Percentiles rank a stretch among this genome's conserved stretches.
These are phyloP conservation scores for Botrytis cinerea DNA, from an alignment of 2,329 filamentous ascomycete species.

Conservation along the genomic window DNA sequence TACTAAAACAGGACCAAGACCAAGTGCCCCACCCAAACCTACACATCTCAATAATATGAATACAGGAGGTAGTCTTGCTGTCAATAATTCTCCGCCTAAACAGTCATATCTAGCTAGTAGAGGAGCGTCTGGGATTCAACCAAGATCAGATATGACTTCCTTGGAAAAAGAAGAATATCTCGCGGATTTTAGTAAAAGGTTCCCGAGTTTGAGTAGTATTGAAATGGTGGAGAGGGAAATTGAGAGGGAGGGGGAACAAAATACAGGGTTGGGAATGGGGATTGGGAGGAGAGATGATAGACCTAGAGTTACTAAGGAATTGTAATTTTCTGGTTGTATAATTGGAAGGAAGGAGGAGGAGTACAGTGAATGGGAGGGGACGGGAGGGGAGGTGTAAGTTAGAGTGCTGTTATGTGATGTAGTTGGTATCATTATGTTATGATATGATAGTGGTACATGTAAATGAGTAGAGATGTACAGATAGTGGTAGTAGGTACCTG, in stretches of 20 bases:
- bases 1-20: slow-evolving; percentile 46
- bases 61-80: slow-evolving; percentile 43
- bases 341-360: not conserved
- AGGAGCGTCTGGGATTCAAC: slow-evolving; percentile 40
- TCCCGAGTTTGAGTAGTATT: slow-evolving; percentile 79
- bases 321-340: not conserved
- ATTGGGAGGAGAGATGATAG: slow-evolving; percentile 22
- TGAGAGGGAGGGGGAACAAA: slow-evolving; percentile 20
- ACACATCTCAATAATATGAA: slow-evolving; percentile 59
- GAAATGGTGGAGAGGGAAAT: slow-evolving; percentile 56
- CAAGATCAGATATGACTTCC: slow-evolving; percentile 55
- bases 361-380: not conserved
- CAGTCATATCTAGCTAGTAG: slow-evolving; percentile 44
- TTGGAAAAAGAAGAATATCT: slow-evolving; percentile 67
- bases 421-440: not conserved
- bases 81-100: slow-evolving; percentile 48
- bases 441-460: not conserved
- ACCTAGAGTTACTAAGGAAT: slow-evolving; percentile 16
- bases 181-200: slow-evolving; percentile 76
- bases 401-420: not conserved
- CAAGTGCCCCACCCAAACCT: slow-evolving; percentile 62
- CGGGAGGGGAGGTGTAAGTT: not conserved
- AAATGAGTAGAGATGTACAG: not conserved
- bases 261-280: slow-evolving; percentile 21
- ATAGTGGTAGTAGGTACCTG: not conserved